A percentile compares a stretch with the other conserved stretches of the same genome.
phyloP scores from a whole-genome alignment of 192 early-diverging fungal genomes.

The Coemansia sp. region DNA sequence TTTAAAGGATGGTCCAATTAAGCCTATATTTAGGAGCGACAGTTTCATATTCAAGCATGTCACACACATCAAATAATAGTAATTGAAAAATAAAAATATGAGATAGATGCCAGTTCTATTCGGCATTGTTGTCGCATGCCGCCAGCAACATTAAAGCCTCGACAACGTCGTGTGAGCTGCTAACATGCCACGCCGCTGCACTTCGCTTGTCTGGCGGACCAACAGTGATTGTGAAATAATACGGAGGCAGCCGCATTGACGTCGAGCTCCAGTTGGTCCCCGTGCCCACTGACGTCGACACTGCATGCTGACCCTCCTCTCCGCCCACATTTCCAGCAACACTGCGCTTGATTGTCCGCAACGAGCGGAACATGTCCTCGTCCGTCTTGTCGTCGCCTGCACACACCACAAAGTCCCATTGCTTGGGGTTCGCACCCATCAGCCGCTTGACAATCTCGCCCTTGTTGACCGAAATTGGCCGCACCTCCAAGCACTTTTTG shows the following conservation, averaged over 20 bases:
- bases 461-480: slow-evolving; percentile 93
- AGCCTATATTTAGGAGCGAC: not conserved
- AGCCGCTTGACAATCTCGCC: slow-evolving; percentile 92
- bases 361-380: slow-evolving; percentile 92
- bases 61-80: not conserved
- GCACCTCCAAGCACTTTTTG: slow-evolving; percentile 95
- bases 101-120: slow-evolving; percentile 2
- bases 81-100: not conserved
- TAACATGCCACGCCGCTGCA: slow-evolving; percentile 81
- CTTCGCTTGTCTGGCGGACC: slow-evolving; percentile 88
- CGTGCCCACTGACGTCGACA: not conserved
- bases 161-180: slow-evolving; percentile 38
- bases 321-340: slow-evolving; percentile 12
- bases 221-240: slow-evolving; percentile 76
- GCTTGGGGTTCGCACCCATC: slow-evolving; percentile 61
- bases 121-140: slow-evolving; percentile 1
- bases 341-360: slow-evolving; percentile 46
- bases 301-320: slow-evolving; percentile 1
- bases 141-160: slow-evolving; percentile 31
- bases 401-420: slow-evolving; percentile 88
- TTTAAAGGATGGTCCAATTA: not conserved
- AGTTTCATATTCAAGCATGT: not conserved
- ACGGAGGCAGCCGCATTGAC: slow-evolving; percentile 22
- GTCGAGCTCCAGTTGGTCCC: slow-evolving; percentile 2
- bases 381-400: slow-evolving; percentile 98